Conservation (phyloP, 305 asterid species). For the Solanum chacoense region DNA sequence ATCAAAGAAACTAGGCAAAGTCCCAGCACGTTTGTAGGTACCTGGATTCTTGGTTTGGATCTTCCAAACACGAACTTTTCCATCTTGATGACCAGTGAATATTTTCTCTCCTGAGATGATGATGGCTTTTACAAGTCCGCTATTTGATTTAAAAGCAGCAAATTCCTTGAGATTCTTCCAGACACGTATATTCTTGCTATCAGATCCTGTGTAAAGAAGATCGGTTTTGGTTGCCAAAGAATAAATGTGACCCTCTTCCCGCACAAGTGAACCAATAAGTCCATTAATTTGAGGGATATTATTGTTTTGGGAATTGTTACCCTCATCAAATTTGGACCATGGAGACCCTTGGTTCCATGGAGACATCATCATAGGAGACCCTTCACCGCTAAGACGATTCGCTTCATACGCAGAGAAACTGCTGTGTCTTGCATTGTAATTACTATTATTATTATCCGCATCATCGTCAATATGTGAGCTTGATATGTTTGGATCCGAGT, state of each 20-base stretch:
- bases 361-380: conserved; percentile 50
- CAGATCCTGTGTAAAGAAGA: conserved; percentile 51
- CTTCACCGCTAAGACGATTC: conserved; percentile 29
- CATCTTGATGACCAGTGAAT: conserved; percentile 66
- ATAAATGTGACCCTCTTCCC: conserved; percentile 53
- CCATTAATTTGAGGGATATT: conserved; percentile 13
- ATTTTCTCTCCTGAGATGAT: conserved; percentile 30
- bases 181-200: conserved; percentile 53
- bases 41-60: conserved; percentile 11
- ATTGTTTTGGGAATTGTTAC: not conserved
- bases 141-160: conserved; percentile 41
- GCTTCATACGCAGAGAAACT: conserved; percentile 29
- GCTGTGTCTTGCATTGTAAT: conserved; percentile 21
- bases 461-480: conserved; percentile 9
- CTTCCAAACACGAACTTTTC: conserved; percentile 52
- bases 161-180: conserved; percentile 45
- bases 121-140: conserved; percentile 64
- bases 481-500: conserved; percentile 26
- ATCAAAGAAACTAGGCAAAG: conserved; percentile 43
- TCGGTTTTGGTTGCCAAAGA: conserved; percentile 34
- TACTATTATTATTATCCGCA: conserved; percentile 16
- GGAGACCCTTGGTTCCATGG: conserved; percentile 47
- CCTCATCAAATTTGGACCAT: conserved; percentile 13
- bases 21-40: conserved; percentile 38
- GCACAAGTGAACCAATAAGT: conserved; percentile 38